Percentiles rank a stretch among this genome's conserved stretches.
These are phyloP conservation scores for Populus hybrid DNA, from an alignment of 441 rosid genomes.

Conservation along the genomic window DNA sequence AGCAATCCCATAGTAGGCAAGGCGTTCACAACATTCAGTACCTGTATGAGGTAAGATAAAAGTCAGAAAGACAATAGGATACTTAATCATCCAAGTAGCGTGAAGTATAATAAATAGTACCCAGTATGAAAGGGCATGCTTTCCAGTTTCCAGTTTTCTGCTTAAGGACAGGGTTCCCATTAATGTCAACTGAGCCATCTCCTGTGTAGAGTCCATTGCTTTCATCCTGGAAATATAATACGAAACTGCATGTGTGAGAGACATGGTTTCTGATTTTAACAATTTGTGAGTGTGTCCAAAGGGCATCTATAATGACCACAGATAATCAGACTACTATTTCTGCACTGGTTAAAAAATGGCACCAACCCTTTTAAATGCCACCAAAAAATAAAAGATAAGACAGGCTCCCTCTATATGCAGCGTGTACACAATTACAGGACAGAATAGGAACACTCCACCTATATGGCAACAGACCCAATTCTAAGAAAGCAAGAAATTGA, in stretches of 20 bases:
- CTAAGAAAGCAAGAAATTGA: too few species aligned
- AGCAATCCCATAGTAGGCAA: constrained; percentile 89
- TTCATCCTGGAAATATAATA: constrained; percentile 28
- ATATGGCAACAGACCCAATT: too few species aligned
- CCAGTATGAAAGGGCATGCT: constrained; percentile 69
- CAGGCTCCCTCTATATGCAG: too few species aligned
- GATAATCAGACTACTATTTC: too few species aligned
- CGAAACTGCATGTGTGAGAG: not conserved
- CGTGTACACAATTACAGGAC: too few species aligned
- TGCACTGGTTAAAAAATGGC: too few species aligned
- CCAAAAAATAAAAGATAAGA: too few species aligned
- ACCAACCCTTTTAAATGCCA: too few species aligned
- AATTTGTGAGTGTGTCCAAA: not conserved
- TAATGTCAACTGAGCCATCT: constrained; percentile 62
- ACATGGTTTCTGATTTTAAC: not conserved
- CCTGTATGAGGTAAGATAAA: constrained; percentile 30
- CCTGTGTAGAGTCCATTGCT: constrained; percentile 42
- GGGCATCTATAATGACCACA: too few species aligned
- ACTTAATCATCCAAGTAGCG: not conserved
- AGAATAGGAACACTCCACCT: too few species aligned
- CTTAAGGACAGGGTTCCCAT: constrained; percentile 53
- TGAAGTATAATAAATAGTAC: constrained; percentile 23
- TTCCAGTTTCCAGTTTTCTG: constrained; percentile 61
- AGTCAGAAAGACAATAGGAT: not conserved
- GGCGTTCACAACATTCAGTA: constrained; percentile 83